phyloP scores from a whole-genome alignment of 1,284 basidiomycete genomes.

The Ceratobasidium sp. region DNA sequence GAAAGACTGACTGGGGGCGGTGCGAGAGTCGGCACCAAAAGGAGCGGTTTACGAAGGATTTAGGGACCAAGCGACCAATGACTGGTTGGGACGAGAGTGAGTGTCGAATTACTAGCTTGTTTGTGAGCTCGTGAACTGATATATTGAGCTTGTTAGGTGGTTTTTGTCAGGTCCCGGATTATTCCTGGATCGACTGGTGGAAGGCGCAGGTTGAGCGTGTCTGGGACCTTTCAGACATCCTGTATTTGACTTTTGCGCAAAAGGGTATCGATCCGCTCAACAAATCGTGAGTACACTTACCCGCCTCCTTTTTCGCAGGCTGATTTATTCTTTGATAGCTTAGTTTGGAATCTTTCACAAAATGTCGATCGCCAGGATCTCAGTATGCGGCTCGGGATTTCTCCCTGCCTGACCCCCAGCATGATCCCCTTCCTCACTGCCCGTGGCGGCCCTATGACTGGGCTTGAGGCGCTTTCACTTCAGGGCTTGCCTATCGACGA shows the following conservation, averaged over 20 bases:
- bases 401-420: conserved; percentile 91
- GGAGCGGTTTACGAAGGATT: conserved; percentile 83
- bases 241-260: conserved; percentile 82
- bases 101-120: conserved; percentile 47
- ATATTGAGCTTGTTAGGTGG: conserved; percentile 67
- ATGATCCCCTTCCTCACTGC: conserved; percentile 98
- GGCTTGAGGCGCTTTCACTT: conserved; percentile 91
- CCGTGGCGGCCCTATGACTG: conserved; percentile 96
- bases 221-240: conserved; percentile 95
- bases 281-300: conserved; percentile 75
- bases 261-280: conserved; percentile 85
- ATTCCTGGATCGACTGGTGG: conserved; percentile 95
- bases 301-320: not conserved
- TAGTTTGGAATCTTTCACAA: conserved; percentile 97
- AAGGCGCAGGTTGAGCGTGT: conserved; percentile 92
- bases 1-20: conserved; percentile 89
- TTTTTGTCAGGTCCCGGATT: conserved; percentile 88
- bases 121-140: not conserved
- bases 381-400: conserved; percentile 83
- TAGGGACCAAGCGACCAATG: conserved; percentile 87
- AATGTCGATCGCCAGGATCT: conserved; percentile 93
- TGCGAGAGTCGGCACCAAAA: conserved; percentile 94
- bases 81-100: conserved; percentile 94
- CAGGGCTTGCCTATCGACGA: conserved; percentile 95
- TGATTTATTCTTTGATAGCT: conserved; percentile 59